Percentiles rank a stretch among this genome's conserved stretches.
Evolutionary conservation across 1,284 basidiomycete genomes (phyloP).

Genomic region (Trametes versicolor): DNA sequence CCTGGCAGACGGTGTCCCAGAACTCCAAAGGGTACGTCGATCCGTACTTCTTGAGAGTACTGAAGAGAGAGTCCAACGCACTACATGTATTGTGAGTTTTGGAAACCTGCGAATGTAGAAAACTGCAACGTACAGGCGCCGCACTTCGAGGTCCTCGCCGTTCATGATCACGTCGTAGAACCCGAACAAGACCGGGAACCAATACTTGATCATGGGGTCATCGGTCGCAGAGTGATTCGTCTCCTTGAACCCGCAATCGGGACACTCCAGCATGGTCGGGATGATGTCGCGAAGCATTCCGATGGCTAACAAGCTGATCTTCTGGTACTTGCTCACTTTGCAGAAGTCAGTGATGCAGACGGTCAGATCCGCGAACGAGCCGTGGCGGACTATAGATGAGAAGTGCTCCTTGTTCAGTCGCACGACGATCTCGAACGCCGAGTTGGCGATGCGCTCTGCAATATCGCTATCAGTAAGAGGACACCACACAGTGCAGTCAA

Average conservation of each 20-base stretch:
- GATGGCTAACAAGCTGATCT: slow-evolving; percentile 95
- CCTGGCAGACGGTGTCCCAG: slow-evolving; percentile 98
- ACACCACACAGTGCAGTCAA: not conserved
- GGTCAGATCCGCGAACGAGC: slow-evolving; percentile 95
- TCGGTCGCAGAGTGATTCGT: slow-evolving; percentile 55
- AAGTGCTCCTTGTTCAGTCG: slow-evolving; percentile 94
- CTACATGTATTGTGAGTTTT: slow-evolving; percentile 51
- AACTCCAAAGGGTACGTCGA: slow-evolving; percentile 90
- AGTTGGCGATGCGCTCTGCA: slow-evolving; percentile 89
- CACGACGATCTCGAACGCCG: slow-evolving; percentile 97
- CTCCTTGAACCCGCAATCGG: slow-evolving; percentile 78
- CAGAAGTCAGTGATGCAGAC: slow-evolving; percentile 99
- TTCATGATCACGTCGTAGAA: slow-evolving; percentile 99
- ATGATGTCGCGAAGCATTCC: slow-evolving; percentile 95
- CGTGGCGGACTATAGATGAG: slow-evolving; percentile 88
- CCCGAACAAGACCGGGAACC: slow-evolving; percentile 96
- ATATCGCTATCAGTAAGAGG: slow-evolving; percentile 3
- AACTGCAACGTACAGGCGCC: slow-evolving; percentile 78
- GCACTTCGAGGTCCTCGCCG: slow-evolving; percentile 97
- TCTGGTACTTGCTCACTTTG: slow-evolving; percentile 99
- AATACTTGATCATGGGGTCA: slow-evolving; percentile 93
- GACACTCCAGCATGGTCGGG: slow-evolving; percentile 88
- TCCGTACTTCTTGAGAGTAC: slow-evolving; percentile 93
- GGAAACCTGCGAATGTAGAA: not conserved
- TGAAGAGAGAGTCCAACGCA: slow-evolving; percentile 95